Conservation (phyloP, 192 early-diverging fungal species). For the Gorgonomyces haynaldii region DNA sequence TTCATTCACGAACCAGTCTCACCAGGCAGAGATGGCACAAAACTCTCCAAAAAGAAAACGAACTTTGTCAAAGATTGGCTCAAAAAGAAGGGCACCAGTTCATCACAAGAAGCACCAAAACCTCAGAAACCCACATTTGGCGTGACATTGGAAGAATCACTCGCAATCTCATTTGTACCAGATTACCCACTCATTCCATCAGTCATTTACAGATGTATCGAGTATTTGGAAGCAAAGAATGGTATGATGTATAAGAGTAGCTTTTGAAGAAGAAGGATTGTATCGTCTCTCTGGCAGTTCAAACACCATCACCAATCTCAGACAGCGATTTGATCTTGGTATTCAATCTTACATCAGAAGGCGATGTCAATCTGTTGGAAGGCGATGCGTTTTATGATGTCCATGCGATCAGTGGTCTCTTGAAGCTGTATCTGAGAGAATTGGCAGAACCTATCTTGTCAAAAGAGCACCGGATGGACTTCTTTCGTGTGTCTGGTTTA, state of each 20-base stretch:
- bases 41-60: not conserved
- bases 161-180: constrained; percentile 55
- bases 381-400: constrained; percentile 68
- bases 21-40: not conserved
- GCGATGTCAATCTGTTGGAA: constrained; percentile 59
- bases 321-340: constrained; percentile 65
- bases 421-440: constrained; percentile 88
- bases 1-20: constrained; percentile 31
- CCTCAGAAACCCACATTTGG: constrained; percentile 61
- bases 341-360: constrained; percentile 33
- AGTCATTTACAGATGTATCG: constrained; percentile 88
- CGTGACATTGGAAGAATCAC: constrained; percentile 65
- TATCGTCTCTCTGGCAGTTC: constrained; percentile 82
- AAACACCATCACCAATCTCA: constrained; percentile 58
- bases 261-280: constrained; percentile 84
- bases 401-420: constrained; percentile 83
- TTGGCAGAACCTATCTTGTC: constrained; percentile 81
- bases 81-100: constrained; percentile 10
- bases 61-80: constrained; percentile 13
- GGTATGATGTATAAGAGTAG: constrained; percentile 24
- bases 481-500: constrained; percentile 62
- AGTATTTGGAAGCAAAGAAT: constrained; percentile 85
- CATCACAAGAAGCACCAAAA: constrained; percentile 9
- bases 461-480: constrained; percentile 70
- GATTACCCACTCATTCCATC: constrained; percentile 78